phyloP scores from a whole-genome alignment of 495 filamentous ascomycete species.

The Aspergillus taichungensis region DNA sequence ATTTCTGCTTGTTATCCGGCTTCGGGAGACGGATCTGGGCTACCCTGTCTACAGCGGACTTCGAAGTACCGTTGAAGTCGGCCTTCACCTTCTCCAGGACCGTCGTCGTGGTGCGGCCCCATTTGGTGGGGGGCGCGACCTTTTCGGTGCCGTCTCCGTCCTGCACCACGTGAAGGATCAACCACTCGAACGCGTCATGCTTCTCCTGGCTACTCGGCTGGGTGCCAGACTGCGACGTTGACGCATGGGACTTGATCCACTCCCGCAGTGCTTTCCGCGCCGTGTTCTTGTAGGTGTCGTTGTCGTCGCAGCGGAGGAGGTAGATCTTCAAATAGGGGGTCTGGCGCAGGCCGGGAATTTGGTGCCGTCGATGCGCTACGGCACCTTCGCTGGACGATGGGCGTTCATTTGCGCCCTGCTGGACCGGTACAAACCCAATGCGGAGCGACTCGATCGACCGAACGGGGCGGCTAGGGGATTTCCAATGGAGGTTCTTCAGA shows the following conservation, averaged over 20 bases:
- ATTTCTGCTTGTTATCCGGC: slow-evolving; percentile 41
- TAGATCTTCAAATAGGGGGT: slow-evolving; percentile 92
- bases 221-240: slow-evolving; percentile 30
- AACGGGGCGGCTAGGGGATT: slow-evolving; percentile 80
- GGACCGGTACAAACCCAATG: slow-evolving; percentile 66
- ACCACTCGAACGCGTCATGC: slow-evolving; percentile 96
- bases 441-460: slow-evolving; percentile 89
- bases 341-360: slow-evolving; percentile 87
- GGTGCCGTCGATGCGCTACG: slow-evolving; percentile 67
- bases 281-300: slow-evolving; percentile 78
- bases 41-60: slow-evolving; percentile 67
- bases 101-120: slow-evolving; percentile 69
- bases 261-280: slow-evolving; percentile 73
- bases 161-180: slow-evolving; percentile 84
- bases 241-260: slow-evolving; percentile 77
- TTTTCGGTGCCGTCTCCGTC: slow-evolving; percentile 55
- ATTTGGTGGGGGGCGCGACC: slow-evolving; percentile 62
- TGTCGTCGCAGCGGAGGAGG: slow-evolving; percentile 85
- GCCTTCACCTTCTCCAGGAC: slow-evolving; percentile 83
- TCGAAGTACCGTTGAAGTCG: slow-evolving; percentile 85
- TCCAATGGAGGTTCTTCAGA: slow-evolving; percentile 92
- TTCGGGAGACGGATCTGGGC: slow-evolving; percentile 72
- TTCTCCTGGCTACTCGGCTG: slow-evolving; percentile 53
- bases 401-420: slow-evolving; percentile 22
- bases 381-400: slow-evolving; percentile 29